Conservation (phyloP, 345 rosid genomes). For the Eucalyptus globulus region DNA sequence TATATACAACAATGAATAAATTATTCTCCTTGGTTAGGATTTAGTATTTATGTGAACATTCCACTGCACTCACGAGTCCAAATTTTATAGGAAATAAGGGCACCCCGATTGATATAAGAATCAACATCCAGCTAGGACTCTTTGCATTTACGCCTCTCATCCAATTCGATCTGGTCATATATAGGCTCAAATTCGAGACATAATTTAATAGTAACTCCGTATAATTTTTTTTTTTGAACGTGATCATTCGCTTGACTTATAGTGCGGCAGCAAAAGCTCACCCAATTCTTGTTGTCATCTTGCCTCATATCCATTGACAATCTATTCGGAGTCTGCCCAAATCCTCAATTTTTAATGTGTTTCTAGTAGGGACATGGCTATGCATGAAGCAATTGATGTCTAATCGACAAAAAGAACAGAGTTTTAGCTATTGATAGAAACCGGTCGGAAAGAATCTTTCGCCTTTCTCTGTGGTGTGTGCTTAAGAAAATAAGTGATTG, state of each 20-base stretch:
- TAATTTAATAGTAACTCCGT: accelerated
- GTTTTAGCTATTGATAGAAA: background rate
- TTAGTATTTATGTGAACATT: background rate
- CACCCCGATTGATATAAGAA: background rate
- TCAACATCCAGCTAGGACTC: accelerated
- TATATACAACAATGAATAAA: background rate
- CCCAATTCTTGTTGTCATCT: background rate
- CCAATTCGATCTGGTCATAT: accelerated
- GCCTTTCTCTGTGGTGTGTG: background rate
- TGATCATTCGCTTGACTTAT: background rate
- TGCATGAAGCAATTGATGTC: background rate
- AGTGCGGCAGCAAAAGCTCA: background rate
- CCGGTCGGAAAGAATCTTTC: background rate
- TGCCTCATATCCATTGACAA: background rate
- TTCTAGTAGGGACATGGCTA: background rate
- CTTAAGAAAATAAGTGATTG: background rate
- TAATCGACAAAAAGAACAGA: background rate
- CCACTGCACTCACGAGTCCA: background rate
- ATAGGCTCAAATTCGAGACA: accelerated
- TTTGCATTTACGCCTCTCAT: background rate
- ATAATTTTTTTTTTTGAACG: background rate
- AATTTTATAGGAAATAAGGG: background rate
- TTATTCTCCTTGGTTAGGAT: background rate
- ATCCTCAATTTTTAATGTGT: background rate
- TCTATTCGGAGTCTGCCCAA: background rate